Base-by-base conservation (phyloP, 495 filamentous ascomycete species). In the Lasiosphaeria hispida region DNA sequence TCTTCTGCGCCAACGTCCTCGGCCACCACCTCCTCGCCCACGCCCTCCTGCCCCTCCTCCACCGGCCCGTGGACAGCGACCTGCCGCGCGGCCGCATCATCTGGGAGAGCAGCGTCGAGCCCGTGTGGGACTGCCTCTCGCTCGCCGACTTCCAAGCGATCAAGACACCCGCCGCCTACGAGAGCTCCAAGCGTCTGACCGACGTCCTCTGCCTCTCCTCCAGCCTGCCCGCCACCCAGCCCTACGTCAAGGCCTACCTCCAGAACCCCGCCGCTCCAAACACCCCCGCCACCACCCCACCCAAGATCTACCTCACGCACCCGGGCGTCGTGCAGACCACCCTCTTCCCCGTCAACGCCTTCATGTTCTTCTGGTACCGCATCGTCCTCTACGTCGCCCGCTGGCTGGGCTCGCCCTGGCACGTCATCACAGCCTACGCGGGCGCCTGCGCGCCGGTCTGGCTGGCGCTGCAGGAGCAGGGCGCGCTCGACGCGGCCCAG, bases 1-100 rank as follows among this genome's bases (percentile, higher is more conserved):
- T 97, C 7, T 98, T 97, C 71, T 88, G 86, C 69, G 85, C 91
- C 50, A 97, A 97, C 66, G 82, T 96, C 33, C 96, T 98, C 66
- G 94, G 95, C 0, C 94, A 97, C 72, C 97, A 98, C 69, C 75
- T 97, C 61, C 87, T 98, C 15, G 82, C 82, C 14, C 92, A 96
- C 68, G 86, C 86, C 55, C 78, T 96, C 2, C 75, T 85, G 52
- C 86, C 90, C 0, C 77, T 96, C 8, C 78, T 97, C 43, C 82
- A 75, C 13, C 75, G 80, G 0, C 75, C 74, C 1, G 67, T 75
- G 0, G 64, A 67, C 10, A 66, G 70, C 48, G 2, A 36, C 35
- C 58, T 71, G 17, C 38, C 78, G 48, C 72, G 67, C 2, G 75
- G 71, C 14, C 84, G 91, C 18, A 78, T 97, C 47, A 83, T 98